Base-by-base conservation (phyloP, 2,329 filamentous ascomycete species). In the Penicillium psychrosexuale region DNA sequence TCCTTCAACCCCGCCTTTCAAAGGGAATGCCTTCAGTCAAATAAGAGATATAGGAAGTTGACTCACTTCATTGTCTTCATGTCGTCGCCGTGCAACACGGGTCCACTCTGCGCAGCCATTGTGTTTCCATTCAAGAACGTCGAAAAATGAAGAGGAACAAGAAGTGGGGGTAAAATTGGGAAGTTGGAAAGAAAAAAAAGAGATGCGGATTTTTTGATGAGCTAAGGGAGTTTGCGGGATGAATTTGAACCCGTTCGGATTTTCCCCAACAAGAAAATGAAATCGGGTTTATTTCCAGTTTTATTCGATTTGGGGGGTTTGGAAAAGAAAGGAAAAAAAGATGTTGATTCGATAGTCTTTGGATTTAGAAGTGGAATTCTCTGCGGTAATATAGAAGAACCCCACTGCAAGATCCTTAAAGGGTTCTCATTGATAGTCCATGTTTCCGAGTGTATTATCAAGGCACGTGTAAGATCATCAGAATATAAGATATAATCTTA, bases 31-130 rank as follows among this genome's bases (percentile, higher is more conserved):
- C n/a, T 13, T 13, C 17, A 43, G 40, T 9, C 15, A 28, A 28
- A 43, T 22, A 24, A 51, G 46, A 52, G 19, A 56, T 17, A 33
- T 24, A 36, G 40, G 33, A 33, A 34, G 13, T 45, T 47, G 55
- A 77, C 81, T 79, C 78, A 85, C 82, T 78, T 81, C 71, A 82
- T 79, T 56, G 81, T 78, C 72, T 84, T 83, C 66, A 82, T 78
- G 65, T 84, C 82, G 65, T 84, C 82, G 56, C 76, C 77, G 64
- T 78, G 74, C 64, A 77, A 72, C 63, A 78, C 80, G 63, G 75
- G 72, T 70, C 76, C 75, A 70, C 76, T 76, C 60, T 73, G 69
- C 68, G 70, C 67, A 66, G 75, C 73, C 75, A 78, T 68, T 63
- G 65, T 57, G 65, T 62, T 74, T 68, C 72, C 71, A 74, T 74